These are phyloP conservation scores for Aureobasidium namibiae DNA, from an alignment of 2,329 filamentous ascomycete species.

Conservation along the genomic window DNA sequence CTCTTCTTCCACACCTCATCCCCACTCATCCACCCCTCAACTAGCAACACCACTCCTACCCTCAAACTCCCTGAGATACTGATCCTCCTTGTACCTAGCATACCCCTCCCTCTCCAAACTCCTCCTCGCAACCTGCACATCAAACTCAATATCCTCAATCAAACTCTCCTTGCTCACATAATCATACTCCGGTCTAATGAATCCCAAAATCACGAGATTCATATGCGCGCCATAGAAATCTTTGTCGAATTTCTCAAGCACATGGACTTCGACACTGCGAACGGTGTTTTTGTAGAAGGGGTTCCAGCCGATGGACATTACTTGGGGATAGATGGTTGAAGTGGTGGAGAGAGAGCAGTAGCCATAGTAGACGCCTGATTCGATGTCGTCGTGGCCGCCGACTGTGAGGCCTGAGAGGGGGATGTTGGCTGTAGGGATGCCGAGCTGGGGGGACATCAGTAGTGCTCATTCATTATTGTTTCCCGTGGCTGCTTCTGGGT, in stretches of 20 bases:
- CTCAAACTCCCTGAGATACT: slow-evolving; percentile 30
- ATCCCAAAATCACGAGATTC: slow-evolving; percentile 73
- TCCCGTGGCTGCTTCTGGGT: neutral
- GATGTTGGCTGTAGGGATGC: slow-evolving; percentile 92
- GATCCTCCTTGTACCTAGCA: slow-evolving; percentile 40
- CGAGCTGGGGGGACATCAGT: slow-evolving; percentile 51
- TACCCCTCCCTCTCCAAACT: slow-evolving; percentile 64
- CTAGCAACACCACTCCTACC: slow-evolving; percentile 24
- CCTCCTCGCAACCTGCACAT: slow-evolving; percentile 72
- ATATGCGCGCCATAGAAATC: slow-evolving; percentile 84
- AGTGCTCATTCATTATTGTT: neutral
- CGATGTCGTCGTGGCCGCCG: slow-evolving; percentile 51
- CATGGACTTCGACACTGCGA: slow-evolving; percentile 56
- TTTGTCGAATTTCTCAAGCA: slow-evolving; percentile 64
- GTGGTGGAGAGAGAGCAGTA: slow-evolving; percentile 60
- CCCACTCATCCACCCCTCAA: slow-evolving; percentile 5
- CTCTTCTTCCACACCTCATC: too few species aligned
- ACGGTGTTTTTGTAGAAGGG: slow-evolving; percentile 92
- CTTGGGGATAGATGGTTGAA: slow-evolving; percentile 63
- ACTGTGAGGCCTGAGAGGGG: slow-evolving; percentile 62
- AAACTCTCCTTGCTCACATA: slow-evolving; percentile 77
- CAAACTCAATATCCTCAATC: slow-evolving; percentile 78
- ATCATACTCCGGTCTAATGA: slow-evolving; percentile 81
- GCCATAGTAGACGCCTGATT: slow-evolving; percentile 87
- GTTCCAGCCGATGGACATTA: slow-evolving; percentile 94